Evolutionary conservation across 495 filamentous ascomycete genomes (phyloP).

Genomic region (Chaetomium fimeti): DNA sequence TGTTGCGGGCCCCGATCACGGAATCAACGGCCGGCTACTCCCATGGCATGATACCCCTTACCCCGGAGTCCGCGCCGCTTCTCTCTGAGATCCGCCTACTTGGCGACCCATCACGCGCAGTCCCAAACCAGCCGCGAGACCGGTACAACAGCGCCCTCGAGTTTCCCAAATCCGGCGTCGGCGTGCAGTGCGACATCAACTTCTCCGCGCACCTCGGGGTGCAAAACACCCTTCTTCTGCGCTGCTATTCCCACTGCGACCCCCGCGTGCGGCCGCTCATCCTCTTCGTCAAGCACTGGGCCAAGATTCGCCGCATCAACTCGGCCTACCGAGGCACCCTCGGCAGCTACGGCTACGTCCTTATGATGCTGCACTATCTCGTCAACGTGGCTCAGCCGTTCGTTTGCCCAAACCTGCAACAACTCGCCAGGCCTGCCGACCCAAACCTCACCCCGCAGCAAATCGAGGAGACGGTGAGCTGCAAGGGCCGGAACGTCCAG

Average conservation of each 20-base stretch:
- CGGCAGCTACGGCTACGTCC: constrained; percentile 82
- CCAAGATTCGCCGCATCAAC: constrained; percentile 76
- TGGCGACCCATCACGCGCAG: constrained; percentile 41
- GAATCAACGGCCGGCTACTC: constrained; percentile 8
- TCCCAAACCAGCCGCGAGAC: constrained; percentile 52
- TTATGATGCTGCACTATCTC: constrained; percentile 90
- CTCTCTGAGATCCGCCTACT: constrained; percentile 39
- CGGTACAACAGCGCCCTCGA: constrained; percentile 59
- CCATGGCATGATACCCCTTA: constrained; percentile 33
- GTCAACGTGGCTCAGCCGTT: constrained; percentile 73
- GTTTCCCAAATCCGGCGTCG: constrained; percentile 65
- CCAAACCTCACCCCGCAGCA: constrained; percentile 42
- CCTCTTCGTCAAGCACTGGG: constrained; percentile 82
- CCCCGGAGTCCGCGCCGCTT: constrained; percentile 24
- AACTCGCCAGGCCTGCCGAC: constrained; percentile 46
- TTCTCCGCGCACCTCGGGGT: constrained; percentile 75
- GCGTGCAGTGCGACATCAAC: constrained; percentile 81
- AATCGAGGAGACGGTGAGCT: constrained; percentile 42
- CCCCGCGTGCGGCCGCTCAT: constrained; percentile 69
- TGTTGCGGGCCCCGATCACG: constrained; percentile 29
- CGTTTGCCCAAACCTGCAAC: constrained; percentile 76
- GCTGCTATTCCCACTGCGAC: constrained; percentile 74
- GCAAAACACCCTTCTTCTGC: constrained; percentile 74
- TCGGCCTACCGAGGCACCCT: constrained; percentile 76
- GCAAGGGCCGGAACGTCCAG: constrained; percentile 58